Evolutionary conservation across 768 basidiomycete species (phyloP), one percentile per base, ranked within the genome.

Genomic region (Boletus insuetus): DNA sequence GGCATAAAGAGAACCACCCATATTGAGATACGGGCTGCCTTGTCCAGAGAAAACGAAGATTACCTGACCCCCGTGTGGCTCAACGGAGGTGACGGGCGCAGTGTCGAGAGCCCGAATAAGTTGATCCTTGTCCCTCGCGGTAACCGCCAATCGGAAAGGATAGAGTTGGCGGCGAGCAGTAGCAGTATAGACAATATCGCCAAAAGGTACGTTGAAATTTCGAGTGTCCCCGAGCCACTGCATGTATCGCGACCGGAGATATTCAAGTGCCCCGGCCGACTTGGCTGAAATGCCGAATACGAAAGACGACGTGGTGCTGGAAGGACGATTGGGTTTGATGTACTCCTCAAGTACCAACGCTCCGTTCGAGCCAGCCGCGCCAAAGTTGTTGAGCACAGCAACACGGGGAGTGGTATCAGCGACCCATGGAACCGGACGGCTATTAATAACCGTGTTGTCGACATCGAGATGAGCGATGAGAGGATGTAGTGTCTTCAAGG

Each of bases 21-120:
- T 89, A 7, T 82, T 80, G 17, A 74, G 63, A 70, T 85, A 85
- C 58, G 89, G 86, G 32, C 80, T 74, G 38, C 87, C 89, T 64
- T 89, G 86, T 9, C 89, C 89, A 17, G 87, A 84, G 66, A 88
- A 89, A 4, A 89, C 83, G 60, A 90, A 88, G 6, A 82, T 75
- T 2, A 79, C 74, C 4, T 73, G 69, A n/a, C 62, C 63, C 12
- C 64, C 58, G 1, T 53, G 32, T 16, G 69, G 60, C n/a, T 63
- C 56, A 22, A 69, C 64, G 40, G 74, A 66, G 19, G 72, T 64
- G 22, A 75, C 61, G 4, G 70, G 49, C 8, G 80, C 73, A 0
- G 58, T 59, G 6, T 55, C 59, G 9, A 91, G 72, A 46, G 74
- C 77, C 17, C 72, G 67, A 8, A 79, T 53, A 3, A 90, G 73